phyloP scores from a whole-genome alignment of 1,139 yeast genomes.

The Groenewaldozyma auringiensis region DNA sequence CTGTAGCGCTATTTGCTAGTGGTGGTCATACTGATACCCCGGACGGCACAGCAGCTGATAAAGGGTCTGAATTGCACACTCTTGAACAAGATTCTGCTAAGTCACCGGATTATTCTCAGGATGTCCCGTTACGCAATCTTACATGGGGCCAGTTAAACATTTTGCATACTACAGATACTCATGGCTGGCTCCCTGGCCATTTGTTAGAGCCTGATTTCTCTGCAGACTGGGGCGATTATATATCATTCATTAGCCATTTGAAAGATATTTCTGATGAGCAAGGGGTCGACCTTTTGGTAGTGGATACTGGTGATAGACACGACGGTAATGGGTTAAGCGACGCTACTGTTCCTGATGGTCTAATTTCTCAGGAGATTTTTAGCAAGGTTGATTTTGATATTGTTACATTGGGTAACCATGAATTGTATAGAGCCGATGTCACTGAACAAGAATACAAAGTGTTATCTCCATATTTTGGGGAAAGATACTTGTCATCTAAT shows the following conservation, averaged over 20 bases:
- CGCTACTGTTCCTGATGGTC: slow-evolving; percentile 66
- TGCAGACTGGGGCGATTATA: slow-evolving; percentile 91
- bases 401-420: slow-evolving; percentile 87
- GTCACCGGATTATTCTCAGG: not conserved
- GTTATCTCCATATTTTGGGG: slow-evolving; percentile 52
- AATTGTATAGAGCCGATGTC: slow-evolving; percentile 64
- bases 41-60: too few species aligned
- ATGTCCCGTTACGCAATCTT: slow-evolving; percentile 35
- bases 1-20: too few species aligned
- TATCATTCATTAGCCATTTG: slow-evolving; percentile 56
- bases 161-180: slow-evolving; percentile 91
- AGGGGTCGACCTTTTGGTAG: slow-evolving; percentile 56
- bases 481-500: slow-evolving; percentile 68
- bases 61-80: too few species aligned
- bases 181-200: slow-evolving; percentile 87
- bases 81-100: not conserved
- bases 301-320: slow-evolving; percentile 90
- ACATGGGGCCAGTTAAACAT: slow-evolving; percentile 70
- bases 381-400: slow-evolving; percentile 65
- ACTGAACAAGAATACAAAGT: slow-evolving; percentile 58
- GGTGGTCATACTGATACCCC: too few species aligned
- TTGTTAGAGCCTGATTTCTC: slow-evolving; percentile 62
- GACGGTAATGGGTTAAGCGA: slow-evolving; percentile 92
- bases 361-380: slow-evolving; percentile 54
- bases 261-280: slow-evolving; percentile 37